phyloP scores from a whole-genome alignment of 352 stramenopile species.

The Globisporangium echinulatum region DNA sequence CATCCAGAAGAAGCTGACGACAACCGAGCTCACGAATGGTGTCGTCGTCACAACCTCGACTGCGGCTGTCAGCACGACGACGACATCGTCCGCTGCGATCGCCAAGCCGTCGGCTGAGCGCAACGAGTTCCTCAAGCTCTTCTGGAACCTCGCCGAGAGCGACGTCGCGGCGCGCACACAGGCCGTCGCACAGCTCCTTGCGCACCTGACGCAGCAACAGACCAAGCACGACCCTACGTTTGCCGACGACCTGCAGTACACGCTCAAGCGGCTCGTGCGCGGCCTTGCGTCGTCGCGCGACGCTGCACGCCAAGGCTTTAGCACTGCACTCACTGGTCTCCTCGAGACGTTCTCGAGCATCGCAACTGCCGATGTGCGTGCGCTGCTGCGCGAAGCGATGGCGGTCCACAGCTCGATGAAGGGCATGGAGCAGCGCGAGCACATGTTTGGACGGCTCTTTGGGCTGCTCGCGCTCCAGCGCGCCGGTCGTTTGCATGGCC shows the following conservation, averaged over 20 bases:
- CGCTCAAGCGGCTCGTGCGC: constrained; percentile 87
- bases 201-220: constrained; percentile 30
- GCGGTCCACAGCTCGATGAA: constrained; percentile 82
- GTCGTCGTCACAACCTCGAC: not conserved
- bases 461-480: constrained; percentile 78
- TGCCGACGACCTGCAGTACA: constrained; percentile 76
- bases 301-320: constrained; percentile 86
- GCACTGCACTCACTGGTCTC: constrained; percentile 70
- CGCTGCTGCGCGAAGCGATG: constrained; percentile 68
- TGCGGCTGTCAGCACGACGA: not conserved
- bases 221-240: constrained; percentile 19
- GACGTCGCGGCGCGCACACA: constrained; percentile 48
- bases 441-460: constrained; percentile 89
- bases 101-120: constrained; percentile 22
- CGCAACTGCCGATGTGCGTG: constrained; percentile 42
- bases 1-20: not conserved
- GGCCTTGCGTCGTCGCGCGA: constrained; percentile 86
- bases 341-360: constrained; percentile 41
- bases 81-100: constrained; percentile 1
- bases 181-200: constrained; percentile 54
- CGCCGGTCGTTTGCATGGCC: constrained; percentile 48
- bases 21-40: not conserved
- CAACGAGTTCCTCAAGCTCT: constrained; percentile 83
- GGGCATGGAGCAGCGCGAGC: constrained; percentile 89
- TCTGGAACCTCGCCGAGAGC: constrained; percentile 81